phyloP scores from a whole-genome alignment of 1,284 basidiomycete species.

The Microstroma glucosiphilum region DNA sequence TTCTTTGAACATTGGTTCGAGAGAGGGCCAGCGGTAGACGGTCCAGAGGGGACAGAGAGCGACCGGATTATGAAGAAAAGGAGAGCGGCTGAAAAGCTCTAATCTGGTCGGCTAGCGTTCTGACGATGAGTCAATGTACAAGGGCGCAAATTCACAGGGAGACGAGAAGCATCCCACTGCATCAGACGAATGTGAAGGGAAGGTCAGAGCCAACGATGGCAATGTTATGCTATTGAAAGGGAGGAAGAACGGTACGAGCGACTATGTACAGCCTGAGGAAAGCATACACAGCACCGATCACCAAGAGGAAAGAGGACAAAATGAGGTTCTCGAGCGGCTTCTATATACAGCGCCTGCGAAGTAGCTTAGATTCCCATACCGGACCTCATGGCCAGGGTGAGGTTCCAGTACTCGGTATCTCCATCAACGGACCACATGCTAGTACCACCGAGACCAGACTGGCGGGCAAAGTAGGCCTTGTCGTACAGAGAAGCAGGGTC shows the following conservation, averaged over 20 bases:
- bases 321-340: too few species aligned
- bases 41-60: not conserved
- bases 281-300: not conserved
- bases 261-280: not conserved
- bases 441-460: slow-evolving; percentile 33
- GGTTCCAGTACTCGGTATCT: slow-evolving; percentile 25
- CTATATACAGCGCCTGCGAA: not conserved
- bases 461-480: slow-evolving; percentile 32
- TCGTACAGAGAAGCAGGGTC: slow-evolving; percentile 36
- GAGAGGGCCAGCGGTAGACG: not conserved
- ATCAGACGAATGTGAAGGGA: not conserved
- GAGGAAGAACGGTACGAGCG: not conserved
- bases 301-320: too few species aligned
- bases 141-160: too few species aligned
- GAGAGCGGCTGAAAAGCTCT: too few species aligned
- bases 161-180: too few species aligned
- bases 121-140: too few species aligned
- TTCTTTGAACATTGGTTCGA: not conserved
- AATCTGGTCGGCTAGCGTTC: too few species aligned
- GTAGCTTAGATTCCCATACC: slow-evolving; percentile 18
- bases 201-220: not conserved
- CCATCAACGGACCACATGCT: slow-evolving; percentile 40
- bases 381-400: slow-evolving; percentile 24
- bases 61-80: too few species aligned
- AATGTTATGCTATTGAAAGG: not conserved